Evolutionary conservation across 1,284 basidiomycete species (phyloP), one percentile per base, ranked within the genome.

Genomic region (Cutaneotrichosporon sp.): DNA sequence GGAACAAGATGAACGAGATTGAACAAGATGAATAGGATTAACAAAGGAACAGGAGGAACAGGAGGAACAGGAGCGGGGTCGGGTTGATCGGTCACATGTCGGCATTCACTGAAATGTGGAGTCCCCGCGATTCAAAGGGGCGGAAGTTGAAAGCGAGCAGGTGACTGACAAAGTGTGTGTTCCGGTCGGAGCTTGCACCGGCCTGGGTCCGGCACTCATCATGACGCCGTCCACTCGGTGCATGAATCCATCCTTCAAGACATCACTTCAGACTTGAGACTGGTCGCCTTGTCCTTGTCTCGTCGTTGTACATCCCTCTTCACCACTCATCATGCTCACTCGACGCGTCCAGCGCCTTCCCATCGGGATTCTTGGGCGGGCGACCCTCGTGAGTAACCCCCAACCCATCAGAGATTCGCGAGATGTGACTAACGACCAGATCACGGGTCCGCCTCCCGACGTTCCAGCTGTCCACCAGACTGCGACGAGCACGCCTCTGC

Each of bases 381-480:
- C 61, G 26, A 52, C 58, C n/a, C 58, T 60, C 22, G 58, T 60
- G 50, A 53, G 58, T 51, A 18, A 18, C 46, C 21, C 2, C n/a
- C 2, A 32, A 36, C 11, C 21, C 14, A 18, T 21, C 8, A 34
- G 22, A 58, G 42, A 22, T 22, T 56, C 10, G 14, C 14, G 32
- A 21, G 16, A 10, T 22, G 26, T 52, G 26, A 31, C 50, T 52
- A 31, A 52, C n/a, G 5, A 6, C 6, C 59, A 79, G 78, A 79
- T 79, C 61, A 79, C 78, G 22, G 78, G 78, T 9, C 78, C 78
- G 21, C 74, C 78, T 10, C 74, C 78, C 18, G 65, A 71, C 34
- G 55, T 72, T 18, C 72, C 74, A 2, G 60, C 67, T 3, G 63
- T 63, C 26, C 69, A 73, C 66, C 63, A 58, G 49, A 64, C 63